Conservation (phyloP, 495 filamentous ascomycete genomes). For the Penicillium tannophilum region DNA sequence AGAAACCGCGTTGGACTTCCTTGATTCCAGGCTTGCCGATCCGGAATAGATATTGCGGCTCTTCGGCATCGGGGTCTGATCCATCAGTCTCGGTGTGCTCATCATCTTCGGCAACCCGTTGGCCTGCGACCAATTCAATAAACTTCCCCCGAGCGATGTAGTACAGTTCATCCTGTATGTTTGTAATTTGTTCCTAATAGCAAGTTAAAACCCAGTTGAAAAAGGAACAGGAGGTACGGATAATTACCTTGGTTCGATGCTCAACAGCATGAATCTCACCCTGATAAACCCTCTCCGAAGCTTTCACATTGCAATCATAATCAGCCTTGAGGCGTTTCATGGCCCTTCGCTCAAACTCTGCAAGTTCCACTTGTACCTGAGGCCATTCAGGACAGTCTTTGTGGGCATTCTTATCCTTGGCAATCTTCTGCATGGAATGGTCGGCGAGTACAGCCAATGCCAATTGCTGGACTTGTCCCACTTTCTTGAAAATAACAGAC, state of each 20-base stretch:
- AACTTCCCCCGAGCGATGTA: conserved; percentile 42
- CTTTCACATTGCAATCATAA: conserved; percentile 31
- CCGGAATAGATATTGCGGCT: conserved; percentile 29
- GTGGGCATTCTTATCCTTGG: conserved; percentile 45
- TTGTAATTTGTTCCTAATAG: conserved; percentile 25
- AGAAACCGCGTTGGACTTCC: conserved; percentile 42
- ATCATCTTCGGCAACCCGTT: conserved; percentile 48
- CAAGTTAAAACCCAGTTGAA: background rate
- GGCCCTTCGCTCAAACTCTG: conserved; percentile 19
- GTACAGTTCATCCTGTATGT: conserved; percentile 43
- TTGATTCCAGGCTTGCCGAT: conserved; percentile 26
- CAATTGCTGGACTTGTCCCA: conserved; percentile 43
- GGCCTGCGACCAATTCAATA: conserved; percentile 43
- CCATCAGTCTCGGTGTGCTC: conserved; percentile 53
- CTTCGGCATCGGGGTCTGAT: conserved; percentile 39
- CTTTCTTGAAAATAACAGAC: conserved; percentile 43
- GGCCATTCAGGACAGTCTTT: conserved; percentile 44
- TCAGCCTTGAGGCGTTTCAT: conserved; percentile 26
- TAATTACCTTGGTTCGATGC: conserved; percentile 31
- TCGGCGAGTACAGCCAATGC: conserved; percentile 43
- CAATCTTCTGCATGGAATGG: conserved; percentile 40
- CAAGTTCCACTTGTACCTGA: conserved; percentile 31
- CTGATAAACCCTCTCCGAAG: conserved; percentile 29
- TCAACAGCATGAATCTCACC: conserved; percentile 34
- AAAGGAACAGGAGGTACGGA: background rate